These are phyloP conservation scores for Zalaria sp. DNA, from an alignment of 2,329 filamentous ascomycete genomes.

Conservation along the genomic window DNA sequence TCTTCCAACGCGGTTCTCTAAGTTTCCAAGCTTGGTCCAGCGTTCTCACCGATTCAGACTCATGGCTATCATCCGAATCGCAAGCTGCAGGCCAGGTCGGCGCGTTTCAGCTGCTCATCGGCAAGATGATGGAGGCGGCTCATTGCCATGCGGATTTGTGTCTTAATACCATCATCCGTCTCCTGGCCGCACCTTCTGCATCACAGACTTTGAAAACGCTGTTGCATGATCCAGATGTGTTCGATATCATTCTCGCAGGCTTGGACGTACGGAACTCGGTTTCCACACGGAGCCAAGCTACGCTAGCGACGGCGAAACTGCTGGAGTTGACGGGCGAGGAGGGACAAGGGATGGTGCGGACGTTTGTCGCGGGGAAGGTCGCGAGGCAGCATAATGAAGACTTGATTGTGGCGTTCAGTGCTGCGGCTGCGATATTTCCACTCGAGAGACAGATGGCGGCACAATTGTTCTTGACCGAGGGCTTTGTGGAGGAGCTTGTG, in stretches of 20 bases:
- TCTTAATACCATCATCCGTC: slow-evolving; percentile 44
- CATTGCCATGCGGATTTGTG: slow-evolving; percentile 54
- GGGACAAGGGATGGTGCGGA: slow-evolving; percentile 52
- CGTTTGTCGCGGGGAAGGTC: slow-evolving; percentile 61
- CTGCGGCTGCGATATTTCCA: slow-evolving; percentile 78
- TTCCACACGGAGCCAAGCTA: slow-evolving; percentile 65
- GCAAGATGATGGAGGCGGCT: slow-evolving; percentile 80
- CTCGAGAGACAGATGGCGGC: slow-evolving; percentile 64
- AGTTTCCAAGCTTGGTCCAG: slow-evolving; percentile 29
- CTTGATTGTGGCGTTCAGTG: slow-evolving; percentile 82
- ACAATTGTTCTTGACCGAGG: slow-evolving; percentile 73
- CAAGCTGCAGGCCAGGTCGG: slow-evolving; percentile 38
- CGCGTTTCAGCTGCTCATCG: slow-evolving; percentile 64
- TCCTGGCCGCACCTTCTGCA: slow-evolving; percentile 35
- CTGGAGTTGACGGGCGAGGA: slow-evolving; percentile 62
- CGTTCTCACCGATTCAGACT: slow-evolving; percentile 24
- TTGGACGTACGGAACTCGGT: slow-evolving; percentile 71
- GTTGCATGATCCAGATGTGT: slow-evolving; percentile 57
- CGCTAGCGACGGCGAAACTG: slow-evolving; percentile 68
- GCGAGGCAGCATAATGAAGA: slow-evolving; percentile 70
- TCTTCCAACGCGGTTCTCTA: slow-evolving; percentile 31
- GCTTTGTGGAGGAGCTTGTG: slow-evolving; percentile 66
- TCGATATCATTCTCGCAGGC: slow-evolving; percentile 75
- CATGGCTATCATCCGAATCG: slow-evolving; percentile 26
- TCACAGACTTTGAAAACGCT: slow-evolving; percentile 42